phyloP scores from a whole-genome alignment of 345 rosid species.

The Populus tremula region DNA sequence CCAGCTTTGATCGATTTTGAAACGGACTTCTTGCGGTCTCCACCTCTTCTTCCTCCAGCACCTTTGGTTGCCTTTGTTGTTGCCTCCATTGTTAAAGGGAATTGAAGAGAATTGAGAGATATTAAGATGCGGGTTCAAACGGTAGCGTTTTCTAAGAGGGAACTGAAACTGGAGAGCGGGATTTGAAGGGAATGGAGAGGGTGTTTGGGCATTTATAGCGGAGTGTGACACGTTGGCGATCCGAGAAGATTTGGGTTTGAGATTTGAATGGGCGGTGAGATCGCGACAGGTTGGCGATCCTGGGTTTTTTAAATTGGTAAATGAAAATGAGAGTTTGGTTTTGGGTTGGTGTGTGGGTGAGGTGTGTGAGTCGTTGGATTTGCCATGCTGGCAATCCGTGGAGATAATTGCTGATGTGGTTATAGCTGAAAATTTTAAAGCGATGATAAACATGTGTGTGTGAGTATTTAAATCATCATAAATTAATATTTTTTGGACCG shows the following conservation, averaged over 20 bases:
- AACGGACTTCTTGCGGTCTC: constrained; percentile 17
- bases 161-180: neutral
- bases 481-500: too few species aligned
- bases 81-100: neutral
- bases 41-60: constrained; percentile 24
- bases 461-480: too few species aligned
- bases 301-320: neutral
- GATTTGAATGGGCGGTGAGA: neutral
- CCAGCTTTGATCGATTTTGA: constrained; percentile 22
- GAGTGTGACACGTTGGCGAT: neutral
- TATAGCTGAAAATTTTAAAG: too few species aligned
- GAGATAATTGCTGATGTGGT: too few species aligned
- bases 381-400: neutral
- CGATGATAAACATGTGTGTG: too few species aligned
- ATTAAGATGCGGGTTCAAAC: neutral
- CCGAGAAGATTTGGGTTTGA: neutral
- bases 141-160: neutral
- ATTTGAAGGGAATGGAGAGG: neutral
- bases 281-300: constrained; percentile 31
- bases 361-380: neutral
- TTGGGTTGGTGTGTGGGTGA: too few species aligned
- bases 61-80: constrained; percentile 17
- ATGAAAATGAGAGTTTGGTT: neutral
- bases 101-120: neutral
- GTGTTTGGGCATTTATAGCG: neutral